Conservation (phyloP, 345 rosid genomes). For the Cardamine chenopodiifolia region DNA sequence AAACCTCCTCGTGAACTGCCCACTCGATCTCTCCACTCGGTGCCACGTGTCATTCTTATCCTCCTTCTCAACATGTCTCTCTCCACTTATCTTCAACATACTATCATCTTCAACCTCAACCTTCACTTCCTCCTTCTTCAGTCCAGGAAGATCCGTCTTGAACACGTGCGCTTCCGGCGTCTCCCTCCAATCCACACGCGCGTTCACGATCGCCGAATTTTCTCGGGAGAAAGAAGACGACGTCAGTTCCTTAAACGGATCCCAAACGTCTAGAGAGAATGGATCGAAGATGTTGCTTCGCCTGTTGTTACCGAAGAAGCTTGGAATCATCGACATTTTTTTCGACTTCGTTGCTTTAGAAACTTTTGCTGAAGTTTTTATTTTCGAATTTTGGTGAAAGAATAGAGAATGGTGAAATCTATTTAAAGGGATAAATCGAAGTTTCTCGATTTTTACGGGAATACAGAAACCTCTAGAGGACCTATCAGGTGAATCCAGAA, state of each 20-base stretch:
- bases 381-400: not conserved
- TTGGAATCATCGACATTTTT: constrained; percentile 50
- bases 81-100: constrained; percentile 44
- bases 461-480: constrained; percentile 5
- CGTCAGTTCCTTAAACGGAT: constrained; percentile 32
- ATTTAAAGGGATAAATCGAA: constrained; percentile 3
- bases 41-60: constrained; percentile 47
- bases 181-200: constrained; percentile 45
- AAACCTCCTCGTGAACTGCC: constrained; percentile 41
- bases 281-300: constrained; percentile 45
- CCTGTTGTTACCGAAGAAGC: constrained; percentile 47
- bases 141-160: constrained; percentile 41
- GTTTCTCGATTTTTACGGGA: not conserved
- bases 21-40: constrained; percentile 37
- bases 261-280: constrained; percentile 36
- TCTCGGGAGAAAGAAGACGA: constrained; percentile 22
- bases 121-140: constrained; percentile 50
- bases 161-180: constrained; percentile 46
- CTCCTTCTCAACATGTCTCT: constrained; percentile 44
- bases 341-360: not conserved
- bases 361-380: not conserved
- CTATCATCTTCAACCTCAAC: constrained; percentile 49
- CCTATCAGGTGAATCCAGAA: constrained; percentile 17
- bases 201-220: constrained; percentile 34
- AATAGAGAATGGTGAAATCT: not conserved